Conservation (phyloP, 305 asterid species). For the Euphrasia arctica region DNA sequence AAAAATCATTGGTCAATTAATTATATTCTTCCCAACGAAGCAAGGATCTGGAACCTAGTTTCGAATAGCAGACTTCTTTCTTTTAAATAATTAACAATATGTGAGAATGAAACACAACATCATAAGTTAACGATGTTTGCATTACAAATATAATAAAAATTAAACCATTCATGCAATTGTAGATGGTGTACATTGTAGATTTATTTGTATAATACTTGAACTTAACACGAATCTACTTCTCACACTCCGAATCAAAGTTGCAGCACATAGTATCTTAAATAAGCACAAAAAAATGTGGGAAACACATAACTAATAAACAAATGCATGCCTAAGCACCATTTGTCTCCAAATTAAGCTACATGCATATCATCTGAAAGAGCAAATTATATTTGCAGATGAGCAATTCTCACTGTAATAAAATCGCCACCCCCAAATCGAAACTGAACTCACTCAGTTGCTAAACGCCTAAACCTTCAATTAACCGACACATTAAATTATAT, state of each 20-base stretch:
- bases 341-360: conserved; percentile 23
- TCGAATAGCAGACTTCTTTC: neutral
- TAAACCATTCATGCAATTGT: neutral
- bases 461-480: conserved; percentile 16
- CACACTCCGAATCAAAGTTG: neutral
- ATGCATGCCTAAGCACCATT: conserved; percentile 17
- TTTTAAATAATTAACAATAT: neutral
- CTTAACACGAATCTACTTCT: conserved; percentile 11
- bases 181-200: conserved; percentile 2
- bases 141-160: neutral
- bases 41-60: neutral
- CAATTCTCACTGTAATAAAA: conserved; percentile 14
- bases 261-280: neutral
- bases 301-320: conserved; percentile 11
- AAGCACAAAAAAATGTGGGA: conserved; percentile 17
- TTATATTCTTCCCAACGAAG: neutral
- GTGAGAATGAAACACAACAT: conserved; percentile 17
- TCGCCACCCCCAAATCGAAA: conserved; percentile 18
- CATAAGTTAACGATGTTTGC: neutral
- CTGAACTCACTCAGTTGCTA: neutral
- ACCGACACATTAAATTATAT: conserved; percentile 5
- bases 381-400: conserved; percentile 12
- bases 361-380: conserved; percentile 12
- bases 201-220: neutral
- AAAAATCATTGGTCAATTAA: neutral